These are phyloP conservation scores for Sergeia podlipaevii DNA, from an alignment of 208 protist species.

Conservation along the genomic window DNA sequence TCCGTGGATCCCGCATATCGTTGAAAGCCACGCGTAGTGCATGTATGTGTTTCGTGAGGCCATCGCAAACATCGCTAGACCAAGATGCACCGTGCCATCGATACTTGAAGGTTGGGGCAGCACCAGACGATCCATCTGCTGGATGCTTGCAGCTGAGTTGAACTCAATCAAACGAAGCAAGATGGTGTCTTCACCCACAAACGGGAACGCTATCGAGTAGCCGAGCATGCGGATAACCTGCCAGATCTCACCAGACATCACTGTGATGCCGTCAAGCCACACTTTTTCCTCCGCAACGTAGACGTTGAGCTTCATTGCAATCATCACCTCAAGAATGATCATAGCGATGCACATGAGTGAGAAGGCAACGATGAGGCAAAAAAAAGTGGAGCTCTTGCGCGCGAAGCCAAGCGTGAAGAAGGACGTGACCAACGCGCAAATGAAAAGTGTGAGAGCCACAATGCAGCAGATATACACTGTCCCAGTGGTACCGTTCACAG, in stretches of 20 bases:
- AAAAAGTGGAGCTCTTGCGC: no score
- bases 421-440: no score
- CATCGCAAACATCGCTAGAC: not conserved
- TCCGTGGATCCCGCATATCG: conserved; percentile 1
- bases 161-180: conserved; percentile 1
- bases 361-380: not conserved
- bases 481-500: no score
- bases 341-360: not conserved
- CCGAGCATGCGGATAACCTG: not conserved
- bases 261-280: no score
- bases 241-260: no score
- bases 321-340: not conserved
- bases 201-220: conserved; percentile 1
- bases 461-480: no score
- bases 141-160: not conserved
- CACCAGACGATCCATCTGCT: no score
- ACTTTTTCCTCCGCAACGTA: no score
- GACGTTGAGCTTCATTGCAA: not conserved
- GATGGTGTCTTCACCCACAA: not conserved
- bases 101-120: not conserved
- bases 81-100: not conserved
- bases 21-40: conserved; percentile 6
- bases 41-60: not conserved
- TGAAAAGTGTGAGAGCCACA: no score
- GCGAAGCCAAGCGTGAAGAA: no score